These are phyloP conservation scores for Blastocystis sp. DNA, from an alignment of 352 stramenopile genomes.

Conservation along the genomic window DNA sequence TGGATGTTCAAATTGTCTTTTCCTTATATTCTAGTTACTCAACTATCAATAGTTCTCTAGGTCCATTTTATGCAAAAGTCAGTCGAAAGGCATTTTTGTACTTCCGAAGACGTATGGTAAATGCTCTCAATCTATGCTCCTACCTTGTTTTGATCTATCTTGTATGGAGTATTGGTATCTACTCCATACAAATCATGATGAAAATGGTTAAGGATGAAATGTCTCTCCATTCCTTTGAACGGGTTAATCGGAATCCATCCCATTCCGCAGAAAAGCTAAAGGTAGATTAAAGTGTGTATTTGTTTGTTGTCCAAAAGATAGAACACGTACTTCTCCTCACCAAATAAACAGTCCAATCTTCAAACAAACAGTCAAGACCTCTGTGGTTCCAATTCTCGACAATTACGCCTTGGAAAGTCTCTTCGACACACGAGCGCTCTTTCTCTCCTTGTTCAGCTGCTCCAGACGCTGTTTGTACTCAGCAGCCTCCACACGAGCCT, in stretches of 20 bases:
- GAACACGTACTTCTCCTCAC: background rate
- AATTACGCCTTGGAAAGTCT: background rate
- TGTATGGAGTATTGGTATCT: background rate
- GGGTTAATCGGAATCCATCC: background rate
- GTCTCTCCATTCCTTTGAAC: background rate
- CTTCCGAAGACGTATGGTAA: background rate
- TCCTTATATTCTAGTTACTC: background rate
- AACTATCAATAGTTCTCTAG: background rate
- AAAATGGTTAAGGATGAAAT: background rate
- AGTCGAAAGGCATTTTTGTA: background rate
- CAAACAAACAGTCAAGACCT: too few relatives aligned
- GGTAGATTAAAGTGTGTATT: background rate
- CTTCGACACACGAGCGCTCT: too few relatives aligned
- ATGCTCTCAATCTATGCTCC: background rate
- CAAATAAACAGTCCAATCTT: too few relatives aligned
- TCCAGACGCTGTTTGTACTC: too few relatives aligned
- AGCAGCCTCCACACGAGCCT: too few relatives aligned
- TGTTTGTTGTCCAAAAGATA: background rate
- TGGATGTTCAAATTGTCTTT: background rate
- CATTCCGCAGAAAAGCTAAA: background rate
- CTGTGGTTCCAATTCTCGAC: too few relatives aligned
- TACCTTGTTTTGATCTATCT: background rate
- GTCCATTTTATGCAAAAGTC: background rate
- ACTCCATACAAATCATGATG: background rate
- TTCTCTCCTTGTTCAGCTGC: too few relatives aligned